Evolutionary conservation across 192 early-diverging fungal species (phyloP), one percentile per base, ranked within the genome.

Genomic region (Backusella tarrabulga): DNA sequence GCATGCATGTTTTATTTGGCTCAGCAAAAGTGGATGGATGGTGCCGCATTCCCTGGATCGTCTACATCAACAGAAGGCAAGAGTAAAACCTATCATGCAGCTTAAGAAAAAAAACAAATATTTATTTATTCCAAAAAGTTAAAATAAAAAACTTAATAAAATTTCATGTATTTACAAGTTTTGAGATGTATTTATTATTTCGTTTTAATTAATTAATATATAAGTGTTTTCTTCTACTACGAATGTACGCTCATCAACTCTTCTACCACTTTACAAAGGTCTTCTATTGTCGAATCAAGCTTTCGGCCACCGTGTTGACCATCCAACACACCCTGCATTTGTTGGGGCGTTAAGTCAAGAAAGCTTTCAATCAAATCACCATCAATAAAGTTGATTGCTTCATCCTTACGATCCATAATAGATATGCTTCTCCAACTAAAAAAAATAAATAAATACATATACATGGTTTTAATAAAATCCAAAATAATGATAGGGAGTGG

Each of bases 291-390:
- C 34, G 80, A 81, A 38, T 81, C 85, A 46, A 92, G 67, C 60
- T 91, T 88, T 54, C 86, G 74, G 9, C 83, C 83, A 14, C 76
- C 83, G 32, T 86, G 71, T 21, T 76, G 68, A 9, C 78, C 81
- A 77, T 73, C 82, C 72, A 80, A 78, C 32, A 73, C 79, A 14
- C 70, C 63, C 36, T 81, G 80, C 80, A 81, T 79, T 34, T 78
- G 76, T 46, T 73, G 83, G 76, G 74, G 79, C 0, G 85, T 73
- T 74, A 97, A 78, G 72, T 95, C 93, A 70, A 97, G 72, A 68
- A 95, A 98, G 52, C 83, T 81, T 82, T 98, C 96, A n/a, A 99
- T 89, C 73, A 99, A 79, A 81, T 99, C 98, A 15, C 98, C 98
- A 81, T 99, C 97, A 67, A 99, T 83, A 70, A 96, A 92, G 1